These are phyloP conservation scores for Postia placenta DNA, from an alignment of 768 basidiomycete species.

Conservation along the genomic window DNA sequence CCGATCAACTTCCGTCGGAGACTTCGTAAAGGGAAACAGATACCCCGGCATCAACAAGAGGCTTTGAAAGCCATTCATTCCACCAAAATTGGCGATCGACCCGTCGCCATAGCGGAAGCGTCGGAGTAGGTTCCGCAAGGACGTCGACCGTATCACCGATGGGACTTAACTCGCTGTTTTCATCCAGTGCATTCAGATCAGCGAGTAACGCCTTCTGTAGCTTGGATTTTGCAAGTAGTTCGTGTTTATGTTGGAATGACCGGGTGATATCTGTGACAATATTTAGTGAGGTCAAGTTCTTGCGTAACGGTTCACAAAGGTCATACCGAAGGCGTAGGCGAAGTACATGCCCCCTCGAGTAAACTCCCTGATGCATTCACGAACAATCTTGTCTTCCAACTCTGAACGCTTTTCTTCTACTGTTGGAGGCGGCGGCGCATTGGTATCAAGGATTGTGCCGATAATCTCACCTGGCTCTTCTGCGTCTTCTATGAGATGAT, in stretches of 20 bases:
- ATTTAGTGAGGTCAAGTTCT: background rate
- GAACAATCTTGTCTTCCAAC: conserved; percentile 77
- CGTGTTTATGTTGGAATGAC: conserved; percentile 75
- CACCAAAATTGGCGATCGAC: conserved; percentile 93
- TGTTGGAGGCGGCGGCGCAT: conserved; percentile 57
- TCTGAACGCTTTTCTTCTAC: conserved; percentile 66
- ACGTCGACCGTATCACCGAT: conserved; percentile 38
- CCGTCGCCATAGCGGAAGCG: conserved; percentile 85
- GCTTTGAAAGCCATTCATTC: conserved; percentile 85
- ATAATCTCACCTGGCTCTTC: conserved; percentile 44
- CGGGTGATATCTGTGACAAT: conserved; percentile 64
- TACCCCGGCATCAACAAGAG: conserved; percentile 86
- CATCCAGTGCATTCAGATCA: conserved; percentile 48
- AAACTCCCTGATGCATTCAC: conserved; percentile 73
- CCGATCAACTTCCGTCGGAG: background rate
- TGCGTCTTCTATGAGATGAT: conserved; percentile 19
- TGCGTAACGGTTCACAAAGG: background rate
- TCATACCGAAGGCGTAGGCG: conserved; percentile 74
- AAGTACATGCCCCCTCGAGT: conserved; percentile 89
- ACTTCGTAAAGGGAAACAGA: background rate
- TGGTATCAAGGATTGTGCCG: conserved; percentile 48
- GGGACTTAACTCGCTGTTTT: conserved; percentile 19
- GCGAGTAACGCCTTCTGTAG: conserved; percentile 54
- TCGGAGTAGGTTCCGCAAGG: conserved; percentile 66
- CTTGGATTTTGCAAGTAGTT: conserved; percentile 50